Base-by-base conservation (phyloP, 2,329 filamentous ascomycete species). In the Colletotrichum horii region DNA sequence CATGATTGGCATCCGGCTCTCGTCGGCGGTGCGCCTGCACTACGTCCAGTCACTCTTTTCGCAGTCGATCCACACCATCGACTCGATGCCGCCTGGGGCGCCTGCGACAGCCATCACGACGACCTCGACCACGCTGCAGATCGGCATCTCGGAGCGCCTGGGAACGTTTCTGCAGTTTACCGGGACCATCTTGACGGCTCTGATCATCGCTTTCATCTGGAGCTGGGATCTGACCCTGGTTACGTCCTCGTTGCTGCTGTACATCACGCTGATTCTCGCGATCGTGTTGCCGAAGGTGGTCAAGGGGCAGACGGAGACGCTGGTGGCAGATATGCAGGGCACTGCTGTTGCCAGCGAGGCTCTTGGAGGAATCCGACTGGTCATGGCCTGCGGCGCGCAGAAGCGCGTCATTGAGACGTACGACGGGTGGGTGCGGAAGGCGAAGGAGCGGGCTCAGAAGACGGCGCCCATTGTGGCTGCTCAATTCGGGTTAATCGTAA, bases 1-100 rank as follows among this genome's bases (percentile, higher is more conserved):
- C 26, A 89, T 92, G 82, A 91, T 92, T 76, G 91, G 91, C 34
- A 90, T 93, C 71, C 88, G 91, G 43, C 87, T 93, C 77, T 93
- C 91, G 6, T 90, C 91, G 2, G 90, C 88, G 22, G 87, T 91
- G 16, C 87, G 89, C 28, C 83, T 90, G 15, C 85, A 87, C 66
- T 91, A 91, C 77, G 83, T 90, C 3, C 81, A 84, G 11, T 85
- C 89, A 0, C 83, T 90, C 4, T 89, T 91, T 76, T 80, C 84
- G 1, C 89, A 90, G 68, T 86, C 88, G 0, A 85, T 91, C 55
- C 86, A 86, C 72, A 85, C 83, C 5, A 83, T 91, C 30, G 89
- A 90, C 74, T 85, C 87, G 6, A 84, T 90, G 58, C 88, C 89
- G 3, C 79, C 87, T 0, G 89, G 89, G 3, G 86, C 88, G 8